Evolutionary conservation across 495 filamentous ascomycete genomes (phyloP), one percentile per base, ranked within the genome.

Genomic region (Penicillium pulvis): DNA sequence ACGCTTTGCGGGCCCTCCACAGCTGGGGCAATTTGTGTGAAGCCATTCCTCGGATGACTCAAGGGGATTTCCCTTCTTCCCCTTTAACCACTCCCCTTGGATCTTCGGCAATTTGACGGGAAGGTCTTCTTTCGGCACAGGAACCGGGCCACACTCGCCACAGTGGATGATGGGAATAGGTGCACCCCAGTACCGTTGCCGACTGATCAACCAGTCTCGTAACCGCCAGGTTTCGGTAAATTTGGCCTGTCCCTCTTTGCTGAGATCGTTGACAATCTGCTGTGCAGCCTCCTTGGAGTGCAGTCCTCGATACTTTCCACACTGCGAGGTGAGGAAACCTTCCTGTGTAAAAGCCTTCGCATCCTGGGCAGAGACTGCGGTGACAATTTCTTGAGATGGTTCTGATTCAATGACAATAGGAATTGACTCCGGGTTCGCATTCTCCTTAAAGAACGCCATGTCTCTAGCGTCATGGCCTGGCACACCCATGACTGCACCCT

Each of bases 161-260:
- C 92, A 96, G 73, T 96, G 91, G 24, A 96, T 84, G 55, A 96
- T 90, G 14, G 92, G 92, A 56, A 96, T 96, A 1, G 92, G 92
- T 3, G 91, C 84, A 2, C 92, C 92, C 92, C 92, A 96, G 69
- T 94, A 95, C 53, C 92, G 79, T 67, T 96, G 92, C 20, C 92
- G 82, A 62, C 90, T 93, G 55, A 96, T 87, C 52, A 96, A 70
- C 92, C 92, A 96, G 65, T 96, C 92, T 53, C 90, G 75, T 26
- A 96, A 76, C 20, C 87, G 83, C 90, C 90, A 92, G 45, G 82
- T 89, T 45, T 89, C 86, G 6, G 80, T 78, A 20, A 75, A 74
- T 41, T 84, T 77, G 1, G 85, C 88, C 8, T 76, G 68, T 5
- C 81, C 83, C 45, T 76, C 67, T 16, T 66, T 55, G 16, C 74